Evolutionary conservation across 1,139 yeast genomes (phyloP), one percentile per base, ranked within the genome.

Genomic region (Yamadazyma conglobata): DNA sequence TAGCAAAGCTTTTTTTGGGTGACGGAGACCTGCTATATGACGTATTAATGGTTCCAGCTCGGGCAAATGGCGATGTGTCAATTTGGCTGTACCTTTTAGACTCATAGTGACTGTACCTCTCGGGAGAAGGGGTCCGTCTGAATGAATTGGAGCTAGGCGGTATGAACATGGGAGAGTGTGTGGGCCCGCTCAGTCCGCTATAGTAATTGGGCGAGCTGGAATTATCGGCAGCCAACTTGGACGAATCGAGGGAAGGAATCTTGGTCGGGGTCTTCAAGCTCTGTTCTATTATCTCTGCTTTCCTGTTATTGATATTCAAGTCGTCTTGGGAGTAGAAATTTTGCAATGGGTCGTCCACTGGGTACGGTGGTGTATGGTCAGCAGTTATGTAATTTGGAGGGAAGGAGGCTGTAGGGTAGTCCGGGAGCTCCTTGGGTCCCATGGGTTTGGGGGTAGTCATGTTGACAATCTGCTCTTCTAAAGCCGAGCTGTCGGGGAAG

Each of bases 401-500:
- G 8, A 18, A 6, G 16, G 24, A 13, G 22, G 26, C 23, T 20
- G 22, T 5, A 32, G 30, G 19, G 30, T 62, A 63, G 7, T 60
- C 68, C 8, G 67, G 64, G 12, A 67, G 46, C 32, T 56, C 61
- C 39, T 56, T 59, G 1, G 73, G 73, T 0, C 73, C 73, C 56
- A 54, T 64, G 3, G 69, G 73, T 31, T 53, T 56, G 6, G 70
- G 68, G 23, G 67, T 59, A 5, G 52, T 60, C 15, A 43, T 33
- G 22, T 40, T 43, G 24, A 40, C 24, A 2, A 46, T 42, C 19
- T 35, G 28, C 12, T 48, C 45, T 20, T 34, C 41, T 17, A 21
- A 22, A n/a, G 24, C 31, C 14, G 14, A 12, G 10, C 24, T 14
- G 11, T 13, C 19, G 12, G 23, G 19, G 14, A 19, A 26, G 5